Evolutionary conservation across 305 asterid genomes (phyloP), one percentile per base, ranked within the genome.

Genomic region (Salvia sclarea): DNA sequence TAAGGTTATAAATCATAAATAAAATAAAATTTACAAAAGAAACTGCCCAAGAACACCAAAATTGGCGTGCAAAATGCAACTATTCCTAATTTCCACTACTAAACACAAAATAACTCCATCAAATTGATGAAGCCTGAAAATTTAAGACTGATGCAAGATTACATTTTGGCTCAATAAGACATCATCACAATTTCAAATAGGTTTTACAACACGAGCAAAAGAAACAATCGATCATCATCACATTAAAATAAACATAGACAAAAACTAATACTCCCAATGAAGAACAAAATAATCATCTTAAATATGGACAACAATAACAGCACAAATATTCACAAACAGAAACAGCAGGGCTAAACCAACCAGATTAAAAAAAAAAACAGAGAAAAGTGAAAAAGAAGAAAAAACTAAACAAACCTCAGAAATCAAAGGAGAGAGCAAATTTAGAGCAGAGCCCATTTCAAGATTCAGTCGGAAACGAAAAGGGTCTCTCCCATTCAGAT

Each of bases 401-500:
- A 2, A 16, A 10, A 8, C 12, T 25, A 47, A 20, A n/a, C 48
- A 14, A 12, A 73, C 74, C 82, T 75, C 14, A 9, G 16, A 52
- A 52, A 56, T 66, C 17, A 31, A 63, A 53, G 5, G 28, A 40
- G 45, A 18, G 61, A 68, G 35, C 44, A 68, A 6, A 48, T 50
- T 18, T 5, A n/a, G n/a, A n/a, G 5, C 4, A 56, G 5, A 47
- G 43, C 80, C 78, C 80, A 79, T 71, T 73, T 69, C 75, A 65
- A 68, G 80, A 80, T 21, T 65, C 66, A 30, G 3, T 4, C 38
- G 5, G 20, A 48, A 66, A 52, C 12, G 68, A 61, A 59, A 50
- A 64, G 61, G 68, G 69, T 16, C 44, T 37, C 35, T 53, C 11
- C 50, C 33, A 16, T 70, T 41, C 68, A 79, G 84, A 82, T 82